These are phyloP conservation scores for Metschnikowia cerradonensis DNA, from an alignment of 805 yeast genomes.

Conservation along the genomic window DNA sequence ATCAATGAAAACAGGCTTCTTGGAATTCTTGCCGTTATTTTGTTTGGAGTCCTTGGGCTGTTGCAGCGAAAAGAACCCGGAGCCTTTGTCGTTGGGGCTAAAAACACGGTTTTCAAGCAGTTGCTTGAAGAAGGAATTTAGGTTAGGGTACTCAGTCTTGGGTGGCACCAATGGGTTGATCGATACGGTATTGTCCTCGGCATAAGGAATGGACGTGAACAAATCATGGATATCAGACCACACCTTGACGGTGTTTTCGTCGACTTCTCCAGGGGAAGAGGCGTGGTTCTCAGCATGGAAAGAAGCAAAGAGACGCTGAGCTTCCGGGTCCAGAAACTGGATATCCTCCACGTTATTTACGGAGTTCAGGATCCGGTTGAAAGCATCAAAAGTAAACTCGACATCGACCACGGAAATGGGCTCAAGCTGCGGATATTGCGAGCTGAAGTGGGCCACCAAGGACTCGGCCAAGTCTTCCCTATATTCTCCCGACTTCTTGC, in stretches of 20 bases:
- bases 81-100: not conserved
- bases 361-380: constrained; percentile 27
- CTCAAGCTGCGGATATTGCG: constrained; percentile 16
- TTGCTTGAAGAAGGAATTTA: not conserved
- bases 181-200: constrained; percentile 13
- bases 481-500: not conserved
- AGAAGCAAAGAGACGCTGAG: constrained; percentile 20
- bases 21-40: constrained; percentile 6
- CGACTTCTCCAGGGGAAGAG: not conserved
- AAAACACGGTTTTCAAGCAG: not conserved
- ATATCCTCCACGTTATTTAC: constrained; percentile 25
- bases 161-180: constrained; percentile 2
- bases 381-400: constrained; percentile 24
- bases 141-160: not conserved
- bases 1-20: constrained; percentile 12
- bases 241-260: constrained; percentile 12
- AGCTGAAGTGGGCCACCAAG: constrained; percentile 17
- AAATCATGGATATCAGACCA: constrained; percentile 32
- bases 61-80: not conserved
- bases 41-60: constrained; percentile 7
- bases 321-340: constrained; percentile 22
- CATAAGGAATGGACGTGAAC: constrained; percentile 22
- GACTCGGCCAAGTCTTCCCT: constrained; percentile 2
- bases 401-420: constrained; percentile 27
- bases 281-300: not conserved